Evolutionary conservation across 768 basidiomycete species (phyloP), one percentile per base, ranked within the genome.

Genomic region (Lactarius indigo): DNA sequence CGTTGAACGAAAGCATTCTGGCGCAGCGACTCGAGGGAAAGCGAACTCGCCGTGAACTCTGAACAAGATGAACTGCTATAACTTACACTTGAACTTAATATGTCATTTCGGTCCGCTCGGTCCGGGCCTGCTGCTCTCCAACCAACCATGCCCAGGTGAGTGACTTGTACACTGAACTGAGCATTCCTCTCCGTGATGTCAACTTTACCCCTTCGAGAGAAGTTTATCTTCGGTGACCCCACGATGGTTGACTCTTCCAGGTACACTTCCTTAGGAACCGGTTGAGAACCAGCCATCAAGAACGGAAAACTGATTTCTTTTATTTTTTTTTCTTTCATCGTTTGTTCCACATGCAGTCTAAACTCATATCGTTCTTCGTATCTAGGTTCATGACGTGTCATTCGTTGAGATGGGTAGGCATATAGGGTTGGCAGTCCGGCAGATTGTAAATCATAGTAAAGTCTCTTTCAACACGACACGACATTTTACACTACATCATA

Each of bases 291-390:
- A 37, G 12, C 47, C 61, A 59, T 42, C 56, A n/a, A 66, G 65
- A 66, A 66, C 65, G 52, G 65, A 66, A 66, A 66, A 28, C 65
- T 66, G 65, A 66, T 10, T 33, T 26, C 23, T 30, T 35, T 52
- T 31, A n/a, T n/a, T 31, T 20, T 18, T 57, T 15, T 5, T 39
- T 20, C 18, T 26, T 2, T 1, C 8, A 26, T 2, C 5, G 2
- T 13, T 18, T 1, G 10, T 13, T 30, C 20, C 13, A 50, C 59
- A 47, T 31, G 12, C 35, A 23, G 17, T 39, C 31, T 52, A 8
- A 37, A 42, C 64, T 65, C n/a, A 65, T 5, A 13, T 56, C 26
- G 17, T 60, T 10, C 42, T 13, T 64, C 33, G 18, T 28, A 41
- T 60, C 31, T 28, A 65, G 64, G 31, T 55, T 39, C 37, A 39